phyloP scores from a whole-genome alignment of 2,329 filamentous ascomycete genomes.

The Rutstroemia sp. region DNA sequence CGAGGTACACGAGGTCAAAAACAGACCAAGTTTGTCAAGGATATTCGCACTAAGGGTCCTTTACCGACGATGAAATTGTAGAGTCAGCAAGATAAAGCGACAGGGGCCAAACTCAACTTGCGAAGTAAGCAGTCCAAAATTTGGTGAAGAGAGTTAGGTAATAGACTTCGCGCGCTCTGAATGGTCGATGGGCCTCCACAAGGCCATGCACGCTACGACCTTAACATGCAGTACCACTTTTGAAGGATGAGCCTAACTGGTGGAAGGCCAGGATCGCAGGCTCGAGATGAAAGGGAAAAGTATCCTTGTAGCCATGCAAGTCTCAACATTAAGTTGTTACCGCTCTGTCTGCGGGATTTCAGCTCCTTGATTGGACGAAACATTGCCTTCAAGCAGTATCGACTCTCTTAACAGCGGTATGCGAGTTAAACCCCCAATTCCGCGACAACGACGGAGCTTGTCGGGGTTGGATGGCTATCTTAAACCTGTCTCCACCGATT shows the following conservation, averaged over 20 bases:
- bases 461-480: conserved; percentile 7
- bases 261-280: not conserved
- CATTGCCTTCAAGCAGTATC: conserved; percentile 13
- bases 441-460: conserved; percentile 7
- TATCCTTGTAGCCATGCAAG: conserved; percentile 3
- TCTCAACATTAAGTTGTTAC: conserved; percentile 1
- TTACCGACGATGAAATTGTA: conserved; percentile 7
- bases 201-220: not conserved
- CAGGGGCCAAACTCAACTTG: conserved; percentile 1
- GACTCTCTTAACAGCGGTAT: conserved; percentile 16
- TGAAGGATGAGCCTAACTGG: not conserved
- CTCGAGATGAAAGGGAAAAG: not conserved
- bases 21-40: not conserved
- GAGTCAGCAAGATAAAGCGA: conserved; percentile 11
- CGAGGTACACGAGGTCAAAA: conserved; percentile 2
- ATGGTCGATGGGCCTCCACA: conserved; percentile 8
- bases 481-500: not conserved
- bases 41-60: conserved; percentile 3
- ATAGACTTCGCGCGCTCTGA: conserved; percentile 8
- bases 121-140: conserved; percentile 8
- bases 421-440: conserved; percentile 9
- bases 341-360: not conserved
- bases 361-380: conserved; percentile 16
- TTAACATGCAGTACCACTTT: not conserved
- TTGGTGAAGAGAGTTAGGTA: conserved; percentile 17